These are phyloP conservation scores for Kwoniella europaea DNA, from an alignment of 768 basidiomycete genomes.

Conservation along the genomic window DNA sequence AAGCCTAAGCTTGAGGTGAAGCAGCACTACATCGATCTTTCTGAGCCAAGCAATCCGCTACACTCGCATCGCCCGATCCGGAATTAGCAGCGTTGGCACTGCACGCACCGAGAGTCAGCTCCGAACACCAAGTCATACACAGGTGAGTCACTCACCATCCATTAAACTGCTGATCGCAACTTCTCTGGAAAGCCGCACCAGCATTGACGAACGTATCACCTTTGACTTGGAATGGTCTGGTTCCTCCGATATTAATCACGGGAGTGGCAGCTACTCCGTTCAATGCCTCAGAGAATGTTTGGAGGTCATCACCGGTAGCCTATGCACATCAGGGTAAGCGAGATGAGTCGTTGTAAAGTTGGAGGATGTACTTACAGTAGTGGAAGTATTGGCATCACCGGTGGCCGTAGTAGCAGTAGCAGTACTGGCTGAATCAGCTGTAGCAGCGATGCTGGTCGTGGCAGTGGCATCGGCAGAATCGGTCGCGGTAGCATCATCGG, in stretches of 20 bases:
- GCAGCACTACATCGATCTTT: conserved; percentile 16
- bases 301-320: conserved; percentile 59
- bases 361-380: conserved; percentile 2
- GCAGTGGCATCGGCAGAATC: conserved; percentile 16
- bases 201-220: conserved; percentile 64
- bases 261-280: conserved; percentile 30
- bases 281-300: conserved; percentile 63
- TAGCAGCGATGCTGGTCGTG: conserved; percentile 9
- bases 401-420: background rate
- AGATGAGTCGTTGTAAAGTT: background rate
- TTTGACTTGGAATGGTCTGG: conserved; percentile 61
- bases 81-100: conserved; percentile 36
- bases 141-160: conserved; percentile 54
- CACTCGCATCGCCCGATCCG: conserved; percentile 27
- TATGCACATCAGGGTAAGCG: background rate
- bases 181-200: conserved; percentile 64
- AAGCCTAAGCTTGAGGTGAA: background rate
- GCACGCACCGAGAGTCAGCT: background rate
- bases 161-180: conserved; percentile 69
- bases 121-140: too few relatives aligned
- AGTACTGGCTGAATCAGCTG: conserved; percentile 23
- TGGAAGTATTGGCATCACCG: background rate
- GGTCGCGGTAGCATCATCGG: conserved; percentile 9
- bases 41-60: conserved; percentile 34
- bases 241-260: conserved; percentile 24